Evolutionary conservation across 2,329 filamentous ascomycete species (phyloP).

Genomic region (Metarhizium sp.): DNA sequence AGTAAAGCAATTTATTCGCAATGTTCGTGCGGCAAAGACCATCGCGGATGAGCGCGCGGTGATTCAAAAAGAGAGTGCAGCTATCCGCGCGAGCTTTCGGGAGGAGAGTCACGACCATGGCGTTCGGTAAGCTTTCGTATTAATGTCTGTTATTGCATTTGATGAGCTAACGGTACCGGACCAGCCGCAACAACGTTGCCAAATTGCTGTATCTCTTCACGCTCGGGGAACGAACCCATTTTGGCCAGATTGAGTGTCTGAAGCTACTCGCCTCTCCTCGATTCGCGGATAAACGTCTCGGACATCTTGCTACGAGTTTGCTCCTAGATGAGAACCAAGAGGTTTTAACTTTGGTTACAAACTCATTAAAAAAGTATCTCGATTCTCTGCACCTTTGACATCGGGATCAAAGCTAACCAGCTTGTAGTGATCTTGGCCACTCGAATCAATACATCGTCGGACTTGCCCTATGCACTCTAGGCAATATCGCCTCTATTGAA

Average conservation of each 20-base stretch:
- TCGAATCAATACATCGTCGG: constrained; percentile 98
- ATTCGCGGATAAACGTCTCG: constrained; percentile 94
- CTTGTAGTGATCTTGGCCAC: constrained; percentile 76
- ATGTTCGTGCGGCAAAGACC: constrained; percentile 95
- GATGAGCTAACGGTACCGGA: background rate
- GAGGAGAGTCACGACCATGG: constrained; percentile 92
- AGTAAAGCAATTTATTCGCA: constrained; percentile 99
- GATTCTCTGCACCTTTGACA: background rate
- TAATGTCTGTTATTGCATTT: background rate
- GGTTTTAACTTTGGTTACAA: constrained; percentile 91
- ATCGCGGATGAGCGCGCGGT: constrained; percentile 98
- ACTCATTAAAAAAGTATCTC: constrained; percentile 86
- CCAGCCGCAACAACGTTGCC: constrained; percentile 93
- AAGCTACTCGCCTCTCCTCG: constrained; percentile 94
- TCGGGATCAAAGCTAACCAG: constrained; percentile 9
- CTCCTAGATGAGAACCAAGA: constrained; percentile 97
- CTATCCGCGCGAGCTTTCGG: constrained; percentile 93
- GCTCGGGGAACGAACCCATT: constrained; percentile 92
- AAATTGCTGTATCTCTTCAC: constrained; percentile 98
- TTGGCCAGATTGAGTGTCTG: constrained; percentile 97
- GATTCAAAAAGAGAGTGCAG: constrained; percentile 97
- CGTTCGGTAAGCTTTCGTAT: constrained; percentile 56
- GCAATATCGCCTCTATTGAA: constrained; percentile 95
- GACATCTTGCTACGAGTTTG: constrained; percentile 92
- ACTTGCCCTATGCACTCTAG: constrained; percentile 87